Percentiles rank a stretch among this genome's conserved stretches.
These are phyloP conservation scores for Licmophora abbreviata DNA, from an alignment of 108 stramenopile species.

Conservation along the genomic window DNA sequence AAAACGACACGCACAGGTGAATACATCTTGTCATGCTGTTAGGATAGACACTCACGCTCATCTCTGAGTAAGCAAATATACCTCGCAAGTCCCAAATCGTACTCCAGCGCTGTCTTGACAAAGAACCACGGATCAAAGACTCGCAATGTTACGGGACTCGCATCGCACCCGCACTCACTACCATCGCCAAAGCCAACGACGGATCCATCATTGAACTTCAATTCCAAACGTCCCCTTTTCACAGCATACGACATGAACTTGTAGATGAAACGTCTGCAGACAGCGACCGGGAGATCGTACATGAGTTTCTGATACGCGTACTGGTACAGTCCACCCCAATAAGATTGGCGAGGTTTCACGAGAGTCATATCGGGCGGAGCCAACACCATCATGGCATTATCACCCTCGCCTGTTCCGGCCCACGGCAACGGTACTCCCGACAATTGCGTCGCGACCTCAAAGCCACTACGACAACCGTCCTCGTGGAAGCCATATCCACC, in stretches of 20 bases:
- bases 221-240: slow-evolving; percentile 38
- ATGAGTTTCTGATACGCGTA: slow-evolving; percentile 35
- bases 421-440: slow-evolving; percentile 63
- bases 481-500: slow-evolving; percentile 96
- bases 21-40: too few species aligned
- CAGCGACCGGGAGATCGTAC: slow-evolving; percentile 50
- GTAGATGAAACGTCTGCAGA: slow-evolving; percentile 48
- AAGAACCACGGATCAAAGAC: slow-evolving; percentile 92
- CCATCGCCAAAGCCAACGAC: slow-evolving; percentile 62
- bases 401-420: slow-evolving; percentile 9
- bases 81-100: slow-evolving; percentile 86
- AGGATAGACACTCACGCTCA: too few species aligned
- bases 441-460: slow-evolving; percentile 66
- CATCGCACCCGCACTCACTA: slow-evolving; percentile 38
- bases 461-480: slow-evolving; percentile 86
- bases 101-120: slow-evolving; percentile 84
- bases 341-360: slow-evolving; percentile 7
- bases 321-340: slow-evolving; percentile 7
- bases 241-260: slow-evolving; percentile 62
- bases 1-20: too few species aligned
- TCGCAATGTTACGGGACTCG: slow-evolving; percentile 56
- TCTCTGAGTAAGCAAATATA: too few species aligned
- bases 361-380: slow-evolving; percentile 55
- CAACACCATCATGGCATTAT: slow-evolving; percentile 21
- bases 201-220: slow-evolving; percentile 73